A percentile compares a stretch with the other conserved stretches of the same genome.
Conservation (phyloP, 2,329 filamentous ascomycete genomes). For the Aspergillus carbonarius region DNA sequence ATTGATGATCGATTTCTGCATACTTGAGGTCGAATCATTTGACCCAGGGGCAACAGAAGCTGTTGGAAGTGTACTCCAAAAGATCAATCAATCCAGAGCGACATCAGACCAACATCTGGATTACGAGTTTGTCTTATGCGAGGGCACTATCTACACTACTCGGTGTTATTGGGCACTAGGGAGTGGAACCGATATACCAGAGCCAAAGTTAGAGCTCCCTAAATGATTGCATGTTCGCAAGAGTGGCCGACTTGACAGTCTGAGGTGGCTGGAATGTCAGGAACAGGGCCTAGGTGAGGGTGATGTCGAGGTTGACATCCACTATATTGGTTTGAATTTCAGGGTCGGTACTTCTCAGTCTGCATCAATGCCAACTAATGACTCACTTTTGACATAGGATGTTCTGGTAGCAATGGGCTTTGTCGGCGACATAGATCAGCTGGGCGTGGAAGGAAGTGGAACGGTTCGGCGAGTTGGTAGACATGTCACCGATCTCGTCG, state of each 20-base stretch:
- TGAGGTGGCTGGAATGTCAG: background rate
- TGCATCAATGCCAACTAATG: background rate
- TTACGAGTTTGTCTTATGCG: slow-evolving; percentile 14
- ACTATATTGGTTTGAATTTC: slow-evolving; percentile 36
- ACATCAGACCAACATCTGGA: background rate
- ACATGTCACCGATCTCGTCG: slow-evolving; percentile 22
- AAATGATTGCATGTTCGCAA: background rate
- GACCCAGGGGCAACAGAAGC: background rate
- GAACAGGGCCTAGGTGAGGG: slow-evolving; percentile 7
- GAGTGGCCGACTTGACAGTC: background rate
- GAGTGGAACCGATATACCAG: background rate
- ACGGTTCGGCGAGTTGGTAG: slow-evolving; percentile 28
- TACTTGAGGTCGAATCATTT: slow-evolving; percentile 14
- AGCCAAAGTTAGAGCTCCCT: background rate
- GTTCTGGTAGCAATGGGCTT: slow-evolving; percentile 36
- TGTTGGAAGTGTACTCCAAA: background rate
- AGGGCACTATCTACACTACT: slow-evolving; percentile 8
- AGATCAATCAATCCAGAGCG: background rate
- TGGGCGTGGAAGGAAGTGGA: slow-evolving; percentile 35
- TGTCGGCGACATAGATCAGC: slow-evolving; percentile 17
- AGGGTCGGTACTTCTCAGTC: slow-evolving; percentile 16
- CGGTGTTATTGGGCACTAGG: slow-evolving; percentile 13
- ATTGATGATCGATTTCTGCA: slow-evolving; percentile 5
- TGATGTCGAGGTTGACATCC: slow-evolving; percentile 35
- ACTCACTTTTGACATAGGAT: slow-evolving; percentile 16